Percentiles rank a stretch among this genome's conserved stretches.
Evolutionary conservation across 345 rosid genomes (phyloP).

Genomic region (Moringa oleifera): DNA sequence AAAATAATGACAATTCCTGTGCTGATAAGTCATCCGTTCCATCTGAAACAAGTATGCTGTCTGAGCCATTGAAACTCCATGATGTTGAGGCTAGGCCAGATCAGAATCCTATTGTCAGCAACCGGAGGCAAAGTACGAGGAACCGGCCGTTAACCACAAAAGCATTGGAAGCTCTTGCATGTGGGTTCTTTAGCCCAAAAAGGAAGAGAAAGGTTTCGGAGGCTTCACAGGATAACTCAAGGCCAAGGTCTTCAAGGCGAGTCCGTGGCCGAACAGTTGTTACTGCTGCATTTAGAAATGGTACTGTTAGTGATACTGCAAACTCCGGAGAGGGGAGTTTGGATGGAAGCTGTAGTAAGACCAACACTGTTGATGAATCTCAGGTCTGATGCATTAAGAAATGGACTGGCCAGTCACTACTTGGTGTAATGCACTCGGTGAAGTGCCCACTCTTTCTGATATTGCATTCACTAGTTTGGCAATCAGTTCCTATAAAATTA

Average conservation of each 20-base stretch:
- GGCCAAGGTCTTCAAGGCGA: constrained; percentile 32
- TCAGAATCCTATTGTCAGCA: background rate
- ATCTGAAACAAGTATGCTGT: constrained; percentile 15
- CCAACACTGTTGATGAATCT: constrained; percentile 11
- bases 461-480: too few relatives aligned
- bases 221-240: constrained; percentile 22
- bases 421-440: too few relatives aligned
- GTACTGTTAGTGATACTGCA: constrained; percentile 18
- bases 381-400: constrained; percentile 6
- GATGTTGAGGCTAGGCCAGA: constrained; percentile 10
- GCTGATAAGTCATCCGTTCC: constrained; percentile 12
- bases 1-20: constrained; percentile 26
- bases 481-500: too few relatives aligned
- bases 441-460: too few relatives aligned
- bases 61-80: constrained; percentile 8
- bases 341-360: constrained; percentile 10
- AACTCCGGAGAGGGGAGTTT: constrained; percentile 18
- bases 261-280: constrained; percentile 24
- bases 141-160: constrained; percentile 44
- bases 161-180: constrained; percentile 58
- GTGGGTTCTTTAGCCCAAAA: constrained; percentile 30
- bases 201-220: constrained; percentile 34
- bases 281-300: constrained; percentile 24
- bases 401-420: background rate
- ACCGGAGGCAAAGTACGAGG: constrained; percentile 49